These are phyloP conservation scores for Hypocreales sp. DNA, from an alignment of 2,329 filamentous ascomycete species.

Conservation along the genomic window DNA sequence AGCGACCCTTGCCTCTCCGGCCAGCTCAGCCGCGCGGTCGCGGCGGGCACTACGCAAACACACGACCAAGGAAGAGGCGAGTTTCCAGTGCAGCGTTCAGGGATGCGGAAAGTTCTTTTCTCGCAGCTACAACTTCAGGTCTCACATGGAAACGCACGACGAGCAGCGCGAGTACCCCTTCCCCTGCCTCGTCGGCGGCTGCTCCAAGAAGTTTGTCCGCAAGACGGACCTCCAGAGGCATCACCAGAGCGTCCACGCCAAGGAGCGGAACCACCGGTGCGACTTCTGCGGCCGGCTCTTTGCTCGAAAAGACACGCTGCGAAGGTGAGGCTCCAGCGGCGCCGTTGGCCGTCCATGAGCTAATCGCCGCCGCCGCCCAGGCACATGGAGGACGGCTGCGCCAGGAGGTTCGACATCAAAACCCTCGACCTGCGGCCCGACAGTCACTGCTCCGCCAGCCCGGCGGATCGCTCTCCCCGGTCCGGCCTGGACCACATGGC, in stretches of 20 bases:
- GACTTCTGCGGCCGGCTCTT: constrained; percentile 57
- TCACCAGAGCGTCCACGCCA: constrained; percentile 55
- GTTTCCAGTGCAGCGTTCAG: constrained; percentile 50
- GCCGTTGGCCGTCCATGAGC: no score
- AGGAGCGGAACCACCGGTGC: constrained; percentile 54
- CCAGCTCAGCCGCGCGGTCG: background rate
- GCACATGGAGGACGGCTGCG: constrained; percentile 64
- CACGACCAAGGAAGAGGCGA: constrained; percentile 54
- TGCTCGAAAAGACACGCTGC: constrained; percentile 68
- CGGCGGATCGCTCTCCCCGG: background rate
- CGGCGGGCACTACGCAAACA: constrained; percentile 27
- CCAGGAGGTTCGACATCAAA: constrained; percentile 46
- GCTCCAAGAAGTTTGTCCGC: constrained; percentile 63
- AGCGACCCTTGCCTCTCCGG: background rate
- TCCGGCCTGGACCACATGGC: background rate
- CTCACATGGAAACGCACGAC: constrained; percentile 75
- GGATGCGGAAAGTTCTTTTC: constrained; percentile 69
- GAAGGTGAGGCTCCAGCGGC: constrained; percentile 50
- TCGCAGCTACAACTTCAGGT: constrained; percentile 72
- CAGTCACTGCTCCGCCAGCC: background rate
- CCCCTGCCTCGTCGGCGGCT: constrained; percentile 47
- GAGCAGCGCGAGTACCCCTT: constrained; percentile 57
- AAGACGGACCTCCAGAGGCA: constrained; percentile 61
- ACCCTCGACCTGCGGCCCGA: constrained; percentile 29
- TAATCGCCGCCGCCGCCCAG: constrained; percentile 21